These are phyloP conservation scores for Fusarium anthophilum DNA, from an alignment of 2,329 filamentous ascomycete species.

Conservation along the genomic window DNA sequence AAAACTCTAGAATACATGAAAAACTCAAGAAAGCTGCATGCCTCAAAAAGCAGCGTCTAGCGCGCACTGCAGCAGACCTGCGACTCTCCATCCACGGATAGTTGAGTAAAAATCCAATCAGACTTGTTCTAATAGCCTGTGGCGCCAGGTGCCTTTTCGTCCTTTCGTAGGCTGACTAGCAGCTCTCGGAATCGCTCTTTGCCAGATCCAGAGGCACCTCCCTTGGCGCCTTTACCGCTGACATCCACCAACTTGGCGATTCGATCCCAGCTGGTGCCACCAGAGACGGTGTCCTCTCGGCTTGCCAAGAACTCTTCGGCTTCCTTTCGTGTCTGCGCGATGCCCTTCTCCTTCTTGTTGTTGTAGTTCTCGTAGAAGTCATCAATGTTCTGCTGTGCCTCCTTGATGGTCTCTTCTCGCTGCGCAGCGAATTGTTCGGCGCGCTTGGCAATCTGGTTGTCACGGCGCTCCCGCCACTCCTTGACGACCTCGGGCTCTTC, in stretches of 20 bases:
- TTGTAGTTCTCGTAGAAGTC: constrained; percentile 99
- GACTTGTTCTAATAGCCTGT: constrained; percentile 62
- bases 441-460: constrained; percentile 83
- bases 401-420: constrained; percentile 85
- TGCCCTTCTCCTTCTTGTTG: constrained; percentile 93
- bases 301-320: constrained; percentile 91
- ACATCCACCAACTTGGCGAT: constrained; percentile 98
- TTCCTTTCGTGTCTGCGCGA: constrained; percentile 87
- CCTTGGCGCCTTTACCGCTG: constrained; percentile 89
- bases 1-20: constrained; percentile 45
- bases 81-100: constrained; percentile 12
- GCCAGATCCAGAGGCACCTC: constrained; percentile 87
- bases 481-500: constrained; percentile 89
- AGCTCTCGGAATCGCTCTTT: constrained; percentile 97
- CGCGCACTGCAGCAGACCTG: constrained; percentile 36
- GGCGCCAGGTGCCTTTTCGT: constrained; percentile 82
- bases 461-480: constrained; percentile 91
- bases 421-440: constrained; percentile 84
- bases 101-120: constrained; percentile 9
- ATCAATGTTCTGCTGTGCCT: constrained; percentile 93
- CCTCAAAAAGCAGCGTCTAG: constrained; percentile 30
- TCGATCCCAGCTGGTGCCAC: constrained; percentile 97
- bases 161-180: constrained; percentile 87
- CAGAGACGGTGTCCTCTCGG: constrained; percentile 91
- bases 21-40: constrained; percentile 36